Evolutionary conservation across 1,139 yeast genomes (phyloP), one percentile per base, ranked within the genome.

Genomic region (Candida gigantensis): DNA sequence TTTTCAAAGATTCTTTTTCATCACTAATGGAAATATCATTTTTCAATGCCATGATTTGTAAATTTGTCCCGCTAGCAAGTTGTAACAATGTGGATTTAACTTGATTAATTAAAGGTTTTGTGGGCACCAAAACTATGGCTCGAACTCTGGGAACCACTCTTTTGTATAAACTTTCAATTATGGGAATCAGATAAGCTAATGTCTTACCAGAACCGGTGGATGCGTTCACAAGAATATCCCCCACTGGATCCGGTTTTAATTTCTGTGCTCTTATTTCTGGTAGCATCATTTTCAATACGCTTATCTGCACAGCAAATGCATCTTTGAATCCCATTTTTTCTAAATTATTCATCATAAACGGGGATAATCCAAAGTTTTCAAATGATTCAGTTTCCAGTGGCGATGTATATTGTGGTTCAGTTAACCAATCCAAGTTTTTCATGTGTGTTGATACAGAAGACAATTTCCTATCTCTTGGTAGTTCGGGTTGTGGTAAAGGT

Each of bases 141-240:
- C 96, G 68, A 3, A 87, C 60, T 36, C 81, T 68, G 1, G 95
- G 92, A 2, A 88, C 90, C 1, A 76, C 66, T 42, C 96, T 71
- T 10, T 63, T 60, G 11, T 73, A 65, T 36, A 92, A 66, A 4
- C 78, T 67, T 44, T 89, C 89, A 2, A 94, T 71, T 8, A 92
- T 75, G 1, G 98, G 98, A 3, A 92, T 72, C 42, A 81, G 74
- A 55, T 92, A 92, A 6, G 97, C 95, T 36, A 94, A 65, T 0
- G 99, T 92, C 57, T 92, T 92, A 52, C 99, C 99, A 0, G 96
- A 85, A 35, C 99, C 99, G 0, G 99, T 92, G 4, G 95, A 80
- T 2, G 98, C 96, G 58, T 92, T 90, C 4, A 92, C 96, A 33
- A 92, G 66, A 12, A 89, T 62, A 57, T 92, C 96, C 14, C 92